Percentiles rank a stretch among this genome's conserved stretches.
phyloP scores from a whole-genome alignment of 2,329 filamentous ascomycete species.

The Trichoderma afroharzianum region DNA sequence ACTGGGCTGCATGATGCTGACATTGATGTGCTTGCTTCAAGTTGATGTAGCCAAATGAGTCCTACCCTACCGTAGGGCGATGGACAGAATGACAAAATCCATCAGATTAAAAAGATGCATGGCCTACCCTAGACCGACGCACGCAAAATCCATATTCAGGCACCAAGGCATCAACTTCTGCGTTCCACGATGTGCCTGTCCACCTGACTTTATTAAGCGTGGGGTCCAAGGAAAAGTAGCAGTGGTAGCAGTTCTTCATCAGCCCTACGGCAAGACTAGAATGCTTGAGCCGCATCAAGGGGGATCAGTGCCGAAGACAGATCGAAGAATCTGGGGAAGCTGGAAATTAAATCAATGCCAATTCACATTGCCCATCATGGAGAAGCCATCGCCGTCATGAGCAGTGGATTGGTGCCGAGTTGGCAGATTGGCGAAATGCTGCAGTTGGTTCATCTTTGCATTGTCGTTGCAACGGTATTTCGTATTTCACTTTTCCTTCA shows the following conservation, averaged over 20 bases:
- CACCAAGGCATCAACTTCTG: constrained; percentile 2
- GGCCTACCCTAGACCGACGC: background rate
- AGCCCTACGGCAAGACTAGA: constrained; percentile 18
- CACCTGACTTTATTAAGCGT: constrained; percentile 11
- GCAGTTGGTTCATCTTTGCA: background rate
- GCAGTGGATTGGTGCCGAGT: background rate
- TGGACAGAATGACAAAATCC: background rate
- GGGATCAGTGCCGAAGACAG: constrained; percentile 13
- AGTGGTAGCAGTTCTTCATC: constrained; percentile 14
- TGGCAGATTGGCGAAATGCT: background rate
- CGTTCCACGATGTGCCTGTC: background rate
- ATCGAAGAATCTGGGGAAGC: constrained; percentile 16
- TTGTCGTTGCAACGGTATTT: background rate
- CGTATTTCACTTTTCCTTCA: background rate
- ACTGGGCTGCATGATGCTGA: constrained; percentile 3
- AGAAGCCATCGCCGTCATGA: background rate
- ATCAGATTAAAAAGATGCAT: too few species aligned
- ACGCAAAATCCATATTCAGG: background rate
- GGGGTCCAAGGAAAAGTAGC: background rate
- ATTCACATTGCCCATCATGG: background rate
- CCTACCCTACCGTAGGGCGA: background rate
- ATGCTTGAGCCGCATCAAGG: constrained; percentile 17
- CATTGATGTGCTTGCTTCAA: background rate
- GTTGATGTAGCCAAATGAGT: background rate
- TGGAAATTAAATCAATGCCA: constrained; percentile 1